Evolutionary conservation across 2,329 filamentous ascomycete genomes (phyloP), one percentile per base, ranked within the genome.

Genomic region (Dactylellina sp.): DNA sequence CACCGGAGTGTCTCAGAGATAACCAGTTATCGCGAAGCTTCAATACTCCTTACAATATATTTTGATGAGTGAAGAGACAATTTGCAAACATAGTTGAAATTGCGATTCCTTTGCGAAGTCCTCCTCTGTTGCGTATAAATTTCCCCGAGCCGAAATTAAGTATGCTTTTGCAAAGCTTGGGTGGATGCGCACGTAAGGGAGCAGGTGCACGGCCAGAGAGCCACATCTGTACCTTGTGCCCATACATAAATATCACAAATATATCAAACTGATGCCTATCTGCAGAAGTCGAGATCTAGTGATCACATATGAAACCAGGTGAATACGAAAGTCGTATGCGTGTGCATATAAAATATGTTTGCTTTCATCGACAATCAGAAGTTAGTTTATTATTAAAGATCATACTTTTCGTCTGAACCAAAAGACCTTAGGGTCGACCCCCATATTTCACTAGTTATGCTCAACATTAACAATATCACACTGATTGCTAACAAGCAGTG

Each of bases 21-120:
- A 74, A 74, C 70, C 61, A 74, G 61, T 74, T 74, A 74, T 66
- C 70, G 50, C 59, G 57, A 56, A 56, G 47, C 56, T 53, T 32
- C 63, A 28, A 25, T 60, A 24, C 47, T 70, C 64, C 64, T 62
- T 70, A 24, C 32, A 68, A 68, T 68, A 55, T 60, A 53, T 52
- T 68, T 28, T 44, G 24, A 59, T 60, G 37, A 68, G 9, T 22
- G 18, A 28, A 25, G 39, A 22, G 47, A 35, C 14, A 49, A 40
- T n/a, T 39, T 64, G 44, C 59, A 72, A 60, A 64, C 50, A 64
- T 44, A 24, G 40, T 24, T 71, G 57, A 72, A 53, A 72, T 72
- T 71, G 24, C 59, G 61, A 56, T 40, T 40, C 37, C n/a, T 14
- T 40, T 16, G 12, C n/a, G n/a, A 14, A 40, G 3, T 40, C 5